These are phyloP conservation scores for Allium sativum DNA, from an alignment of 106 monocot species.

Conservation along the genomic window DNA sequence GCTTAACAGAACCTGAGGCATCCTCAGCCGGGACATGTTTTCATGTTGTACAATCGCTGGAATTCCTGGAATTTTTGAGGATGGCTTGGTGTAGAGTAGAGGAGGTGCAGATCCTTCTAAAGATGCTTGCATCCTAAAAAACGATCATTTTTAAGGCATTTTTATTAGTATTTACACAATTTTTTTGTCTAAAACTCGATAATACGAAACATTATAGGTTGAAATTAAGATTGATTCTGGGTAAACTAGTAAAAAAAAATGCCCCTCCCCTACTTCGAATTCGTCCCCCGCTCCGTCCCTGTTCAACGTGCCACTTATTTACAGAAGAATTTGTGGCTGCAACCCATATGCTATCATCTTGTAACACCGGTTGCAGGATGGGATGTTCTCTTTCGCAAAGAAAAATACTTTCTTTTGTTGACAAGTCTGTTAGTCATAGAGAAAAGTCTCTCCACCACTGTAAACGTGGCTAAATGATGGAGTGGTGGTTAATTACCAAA, in stretches of 20 bases:
- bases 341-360: conserved; percentile 89
- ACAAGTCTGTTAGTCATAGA: conserved; percentile 83
- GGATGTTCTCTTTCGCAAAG: conserved; percentile 84
- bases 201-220: too few species aligned
- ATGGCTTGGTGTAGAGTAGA: conserved; percentile 68
- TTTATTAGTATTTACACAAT: too few species aligned
- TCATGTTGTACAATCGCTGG: conserved; percentile 88
- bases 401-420: conserved; percentile 75
- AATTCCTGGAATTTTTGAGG: conserved; percentile 62
- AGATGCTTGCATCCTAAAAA: conserved; percentile 75
- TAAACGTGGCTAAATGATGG: conserved; percentile 91
- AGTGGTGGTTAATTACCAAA: conserved; percentile 92
- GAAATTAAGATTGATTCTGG: too few species aligned
- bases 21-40: too few species aligned
- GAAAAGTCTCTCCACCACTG: conserved; percentile 88
- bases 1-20: conserved; percentile 70
- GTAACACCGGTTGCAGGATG: conserved; percentile 61
- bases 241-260: too few species aligned
- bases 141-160: conserved; percentile 98
- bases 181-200: too few species aligned
- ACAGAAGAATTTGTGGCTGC: conserved; percentile 92
- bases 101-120: conserved; percentile 83
- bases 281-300: too few species aligned
- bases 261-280: conserved; percentile 73
- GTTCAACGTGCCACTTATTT: conserved; percentile 78